Evolutionary conservation across 2,329 filamentous ascomycete genomes (phyloP).

Genomic region (Verruconis gallopava): DNA sequence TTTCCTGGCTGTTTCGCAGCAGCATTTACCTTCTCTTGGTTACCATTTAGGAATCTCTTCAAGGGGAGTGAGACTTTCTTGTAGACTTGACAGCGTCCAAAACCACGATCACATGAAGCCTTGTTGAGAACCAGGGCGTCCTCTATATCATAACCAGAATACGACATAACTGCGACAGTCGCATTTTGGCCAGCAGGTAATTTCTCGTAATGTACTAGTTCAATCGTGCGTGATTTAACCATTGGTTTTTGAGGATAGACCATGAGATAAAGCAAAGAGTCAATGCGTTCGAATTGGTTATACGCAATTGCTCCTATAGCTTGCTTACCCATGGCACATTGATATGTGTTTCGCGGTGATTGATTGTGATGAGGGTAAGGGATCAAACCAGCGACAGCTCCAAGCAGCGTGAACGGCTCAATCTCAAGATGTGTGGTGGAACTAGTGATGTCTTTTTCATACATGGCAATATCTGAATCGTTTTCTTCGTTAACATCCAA

Average conservation of each 20-base stretch:
- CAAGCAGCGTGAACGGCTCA: constrained; percentile 92
- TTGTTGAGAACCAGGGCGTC: constrained; percentile 96
- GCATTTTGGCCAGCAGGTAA: constrained; percentile 94
- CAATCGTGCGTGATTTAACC: constrained; percentile 94
- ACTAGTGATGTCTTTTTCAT: constrained; percentile 70
- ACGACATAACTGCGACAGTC: constrained; percentile 97
- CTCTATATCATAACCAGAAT: constrained; percentile 98
- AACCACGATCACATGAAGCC: constrained; percentile 85
- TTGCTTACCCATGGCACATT: constrained; percentile 99
- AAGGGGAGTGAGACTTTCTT: constrained; percentile 81
- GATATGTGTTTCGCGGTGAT: constrained; percentile 95
- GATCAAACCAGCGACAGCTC: constrained; percentile 89
- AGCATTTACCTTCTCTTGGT: constrained; percentile 41
- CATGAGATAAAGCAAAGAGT: constrained; percentile 89
- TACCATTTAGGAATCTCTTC: constrained; percentile 77
- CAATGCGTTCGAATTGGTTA: constrained; percentile 94
- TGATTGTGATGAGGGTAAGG: constrained; percentile 99
- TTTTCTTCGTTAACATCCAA: constrained; percentile 98
- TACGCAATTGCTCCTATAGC: constrained; percentile 96
- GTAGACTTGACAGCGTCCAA: constrained; percentile 96
- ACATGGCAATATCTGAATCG: constrained; percentile 82
- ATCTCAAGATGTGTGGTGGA: constrained; percentile 92
- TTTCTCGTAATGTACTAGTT: constrained; percentile 94
- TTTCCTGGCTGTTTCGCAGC: constrained; percentile 43
- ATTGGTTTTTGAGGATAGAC: constrained; percentile 96